Percentiles rank a stretch among this genome's conserved stretches.
phyloP scores from a whole-genome alignment of 441 rosid genomes.

The Populus hybrid region DNA sequence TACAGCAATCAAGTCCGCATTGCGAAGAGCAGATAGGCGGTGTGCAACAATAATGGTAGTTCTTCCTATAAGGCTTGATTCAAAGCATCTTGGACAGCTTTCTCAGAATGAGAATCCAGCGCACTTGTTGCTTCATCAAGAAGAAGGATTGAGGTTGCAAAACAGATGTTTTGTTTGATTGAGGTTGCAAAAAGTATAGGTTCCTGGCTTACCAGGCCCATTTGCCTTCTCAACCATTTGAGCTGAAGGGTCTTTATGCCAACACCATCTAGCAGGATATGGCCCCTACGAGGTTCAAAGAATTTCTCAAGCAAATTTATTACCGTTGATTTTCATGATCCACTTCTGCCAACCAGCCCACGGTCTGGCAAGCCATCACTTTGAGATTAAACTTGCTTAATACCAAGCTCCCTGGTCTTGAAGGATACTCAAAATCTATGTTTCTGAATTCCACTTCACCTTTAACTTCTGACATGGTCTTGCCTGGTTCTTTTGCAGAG shows the following conservation, averaged over 20 bases:
- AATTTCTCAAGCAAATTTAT: conserved; percentile 36
- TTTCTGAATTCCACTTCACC: conserved; percentile 35
- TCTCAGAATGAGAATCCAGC: conserved; percentile 25
- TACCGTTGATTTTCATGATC: conserved; percentile 38
- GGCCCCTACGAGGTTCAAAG: conserved; percentile 33
- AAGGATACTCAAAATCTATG: conserved; percentile 34
- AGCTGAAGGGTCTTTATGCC: conserved; percentile 26
- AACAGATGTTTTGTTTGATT: conserved; percentile 37
- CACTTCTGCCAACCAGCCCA: conserved; percentile 36
- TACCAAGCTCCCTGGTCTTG: conserved; percentile 28
- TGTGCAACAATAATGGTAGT: conserved; percentile 29
- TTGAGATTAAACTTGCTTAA: conserved; percentile 26
- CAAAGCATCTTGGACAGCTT: conserved; percentile 24
- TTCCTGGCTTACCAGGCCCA: conserved; percentile 47
- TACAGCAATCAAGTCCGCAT: conserved; percentile 21
- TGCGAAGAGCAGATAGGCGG: conserved; percentile 25
- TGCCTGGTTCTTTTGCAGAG: conserved; percentile 9
- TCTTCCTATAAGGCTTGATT: conserved; percentile 24
- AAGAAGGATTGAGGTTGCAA: conserved; percentile 32
- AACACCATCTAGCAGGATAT: conserved; percentile 31
- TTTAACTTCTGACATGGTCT: conserved; percentile 16
- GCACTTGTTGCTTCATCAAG: conserved; percentile 34
- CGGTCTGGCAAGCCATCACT: conserved; percentile 26
- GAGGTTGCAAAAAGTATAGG: conserved; percentile 25
- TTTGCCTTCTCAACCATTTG: conserved; percentile 37